These are phyloP conservation scores for Filobasidium floriforme DNA, from an alignment of 768 basidiomycete species.

Conservation along the genomic window DNA sequence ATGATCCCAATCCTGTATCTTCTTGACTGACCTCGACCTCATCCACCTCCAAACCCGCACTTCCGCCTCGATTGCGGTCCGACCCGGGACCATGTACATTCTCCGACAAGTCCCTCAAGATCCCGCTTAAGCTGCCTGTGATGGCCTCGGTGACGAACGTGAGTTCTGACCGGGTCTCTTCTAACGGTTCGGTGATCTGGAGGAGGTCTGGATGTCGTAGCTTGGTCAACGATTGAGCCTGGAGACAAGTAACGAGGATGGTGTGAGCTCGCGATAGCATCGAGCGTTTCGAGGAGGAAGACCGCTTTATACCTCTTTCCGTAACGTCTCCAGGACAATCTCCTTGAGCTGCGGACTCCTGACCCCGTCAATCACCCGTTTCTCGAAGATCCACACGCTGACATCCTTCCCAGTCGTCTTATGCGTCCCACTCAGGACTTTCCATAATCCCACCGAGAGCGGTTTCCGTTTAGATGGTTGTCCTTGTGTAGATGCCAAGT, in stretches of 20 bases:
- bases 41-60: constrained; percentile 62
- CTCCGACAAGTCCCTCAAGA: not conserved
- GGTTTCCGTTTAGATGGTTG: constrained; percentile 43
- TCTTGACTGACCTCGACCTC: constrained; percentile 72
- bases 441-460: constrained; percentile 78
- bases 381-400: constrained; percentile 87
- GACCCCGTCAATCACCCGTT: constrained; percentile 63
- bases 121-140: constrained; percentile 62
- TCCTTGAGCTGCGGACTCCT: constrained; percentile 61
- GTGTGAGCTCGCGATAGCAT: constrained; percentile 3
- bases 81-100: not conserved
- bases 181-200: constrained; percentile 95
- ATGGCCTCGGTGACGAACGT: constrained; percentile 90
- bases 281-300: not conserved
- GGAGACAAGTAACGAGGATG: not conserved
- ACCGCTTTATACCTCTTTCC: constrained; percentile 61
- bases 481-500: constrained; percentile 16
- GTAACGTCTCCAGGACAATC: constrained; percentile 71
- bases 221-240: constrained; percentile 72
- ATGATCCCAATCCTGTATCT: no score
- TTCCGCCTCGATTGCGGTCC: constrained; percentile 45
- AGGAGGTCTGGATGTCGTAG: constrained; percentile 89
- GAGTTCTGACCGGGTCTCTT: constrained; percentile 81
- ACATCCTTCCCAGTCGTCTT: constrained; percentile 85
- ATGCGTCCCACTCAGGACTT: constrained; percentile 73